Evolutionary conservation across 1,139 yeast genomes (phyloP), one percentile per base, ranked within the genome.

Genomic region (Saccharomyces hybrid): DNA sequence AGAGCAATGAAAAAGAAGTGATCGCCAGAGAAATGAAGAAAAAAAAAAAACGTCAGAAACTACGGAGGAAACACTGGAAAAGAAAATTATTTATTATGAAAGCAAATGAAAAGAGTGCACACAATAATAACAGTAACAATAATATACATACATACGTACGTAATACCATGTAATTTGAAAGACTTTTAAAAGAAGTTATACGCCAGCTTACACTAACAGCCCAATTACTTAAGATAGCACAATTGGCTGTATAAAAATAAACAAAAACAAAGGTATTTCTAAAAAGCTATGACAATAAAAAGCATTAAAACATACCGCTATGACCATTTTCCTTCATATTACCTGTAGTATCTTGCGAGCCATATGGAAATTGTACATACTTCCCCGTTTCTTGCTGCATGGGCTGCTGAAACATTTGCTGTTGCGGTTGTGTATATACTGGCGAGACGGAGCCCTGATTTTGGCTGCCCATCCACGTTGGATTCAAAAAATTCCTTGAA

Each of bases 1-100:
- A 61, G 60, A 52, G 70, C 70, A 5, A 67, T 69, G 69, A 66
- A 67, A 51, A 65, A 63, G 52, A 63, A 61, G 21, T 38, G 11
- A 57, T 54, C 53, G 11, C n/a, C 19, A 12, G 26, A 38, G 14
- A 16, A 38, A 16, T 16, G 16, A 16, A 16, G 2, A 16, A 27
- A 50, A 48, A 28, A 19, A 21, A 5, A 52, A 12, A 29, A 34
- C 16, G 12, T 6, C 7, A n/a, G 14, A n/a, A 48, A 21, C 29
- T 26, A 14, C 42, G 28, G 9, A 16, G 42, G 27, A 53, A 29
- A 32, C 31, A 8, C 7, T 38, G 8, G 12, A 44, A 47, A 34
- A 49, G 42, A 34, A 49, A 38, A 6, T 24, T 4, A 24, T 24
- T 4, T 24, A 24, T 24, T 24, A 24, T 24, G 26, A 4, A 5